phyloP scores from a whole-genome alignment of 2,329 filamentous ascomycete genomes.

The Arthrobotrys pseudoclavata region DNA sequence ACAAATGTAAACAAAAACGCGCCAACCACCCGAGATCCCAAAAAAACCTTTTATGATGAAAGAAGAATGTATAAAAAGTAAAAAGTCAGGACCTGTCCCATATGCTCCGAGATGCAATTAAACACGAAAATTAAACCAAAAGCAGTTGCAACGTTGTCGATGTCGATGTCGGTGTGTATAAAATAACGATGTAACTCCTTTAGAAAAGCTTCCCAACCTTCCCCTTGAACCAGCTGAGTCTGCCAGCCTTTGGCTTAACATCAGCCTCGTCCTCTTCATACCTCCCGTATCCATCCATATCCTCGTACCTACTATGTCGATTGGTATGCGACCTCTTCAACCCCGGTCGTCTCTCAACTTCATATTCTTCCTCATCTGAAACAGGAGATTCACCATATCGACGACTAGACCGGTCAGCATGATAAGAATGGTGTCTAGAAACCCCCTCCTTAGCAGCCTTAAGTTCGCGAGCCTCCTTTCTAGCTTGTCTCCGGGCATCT shows the following conservation, averaged over 20 bases:
- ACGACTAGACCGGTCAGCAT: slow-evolving; percentile 36
- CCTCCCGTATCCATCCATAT: slow-evolving; percentile 45
- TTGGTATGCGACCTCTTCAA: slow-evolving; percentile 49
- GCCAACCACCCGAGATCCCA: slow-evolving; percentile 33
- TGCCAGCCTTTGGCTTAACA: slow-evolving; percentile 44
- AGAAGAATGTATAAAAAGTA: slow-evolving; percentile 27
- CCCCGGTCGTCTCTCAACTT: slow-evolving; percentile 34
- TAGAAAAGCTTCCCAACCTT: slow-evolving; percentile 57
- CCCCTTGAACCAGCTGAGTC: slow-evolving; percentile 56
- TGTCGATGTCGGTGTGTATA: not conserved
- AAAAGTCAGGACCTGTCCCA: slow-evolving; percentile 6
- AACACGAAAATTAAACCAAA: slow-evolving; percentile 17
- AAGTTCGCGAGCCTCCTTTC: slow-evolving; percentile 53
- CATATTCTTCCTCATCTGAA: slow-evolving; percentile 54
- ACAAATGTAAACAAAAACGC: slow-evolving; percentile 20
- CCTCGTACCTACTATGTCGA: slow-evolving; percentile 37
- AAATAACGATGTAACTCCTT: not conserved
- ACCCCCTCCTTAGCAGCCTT: slow-evolving; percentile 42
- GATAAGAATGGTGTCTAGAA: slow-evolving; percentile 38
- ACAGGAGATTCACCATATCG: slow-evolving; percentile 48
- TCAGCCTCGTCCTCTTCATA: slow-evolving; percentile 46
- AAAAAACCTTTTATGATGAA: slow-evolving; percentile 18
- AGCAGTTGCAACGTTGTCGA: not conserved
- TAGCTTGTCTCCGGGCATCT: slow-evolving; percentile 44
- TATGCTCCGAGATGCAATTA: slow-evolving; percentile 34